Base-by-base conservation (phyloP, 2,329 filamentous ascomycete species). In the Lizonia empirigonia region DNA sequence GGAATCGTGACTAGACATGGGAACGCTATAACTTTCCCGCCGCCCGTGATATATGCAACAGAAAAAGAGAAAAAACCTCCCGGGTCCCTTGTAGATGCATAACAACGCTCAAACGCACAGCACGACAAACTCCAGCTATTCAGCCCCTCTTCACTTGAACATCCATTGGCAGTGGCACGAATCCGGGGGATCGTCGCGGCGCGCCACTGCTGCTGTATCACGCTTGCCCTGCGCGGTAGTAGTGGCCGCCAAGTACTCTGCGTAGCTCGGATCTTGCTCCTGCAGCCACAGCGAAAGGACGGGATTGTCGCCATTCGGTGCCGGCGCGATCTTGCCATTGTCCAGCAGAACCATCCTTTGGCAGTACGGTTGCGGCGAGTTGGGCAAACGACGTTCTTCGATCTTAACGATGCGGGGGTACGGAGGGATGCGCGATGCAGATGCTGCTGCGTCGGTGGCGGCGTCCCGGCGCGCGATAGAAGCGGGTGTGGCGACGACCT, bases 351-450 rank as follows among this genome's bases (percentile, higher is more conserved):
- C 76, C 78, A 87, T 86, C 64, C 86, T 81, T 62, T 87, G 79
- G 63, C 86, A 89, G 67, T 86, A 88, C 1, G 85, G 81, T 41
- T 76, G 62, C 7, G 75, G 67, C 5, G 76, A 72, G 34, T 76
- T 72, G 7, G 76, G 71, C 15, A 82, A 65, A 19, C 86, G 80
- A 42, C 85, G 82, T 69, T 89, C 85, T 67, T 86, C 83, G 36
- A 89, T 78, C 70, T 88, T 88, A 62, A 88, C 77, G 20, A 83
- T 77, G 41, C 82, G 84, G 1, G 85, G 84, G 58, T 82, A 82
- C 2, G 64, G 63, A 16, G 67, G 63, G 51, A 68, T 60, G 50
- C 65, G 59, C 6, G 44, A 53, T 16, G 57, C 50, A 7, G 57
- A 33, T 7, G 60, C 56, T 34, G 62, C 53, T 36, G 64, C 59